Evolutionary conservation across 2,329 filamentous ascomycete genomes (phyloP), one percentile per base, ranked within the genome.

Genomic region (Fusarium praegraminearum): DNA sequence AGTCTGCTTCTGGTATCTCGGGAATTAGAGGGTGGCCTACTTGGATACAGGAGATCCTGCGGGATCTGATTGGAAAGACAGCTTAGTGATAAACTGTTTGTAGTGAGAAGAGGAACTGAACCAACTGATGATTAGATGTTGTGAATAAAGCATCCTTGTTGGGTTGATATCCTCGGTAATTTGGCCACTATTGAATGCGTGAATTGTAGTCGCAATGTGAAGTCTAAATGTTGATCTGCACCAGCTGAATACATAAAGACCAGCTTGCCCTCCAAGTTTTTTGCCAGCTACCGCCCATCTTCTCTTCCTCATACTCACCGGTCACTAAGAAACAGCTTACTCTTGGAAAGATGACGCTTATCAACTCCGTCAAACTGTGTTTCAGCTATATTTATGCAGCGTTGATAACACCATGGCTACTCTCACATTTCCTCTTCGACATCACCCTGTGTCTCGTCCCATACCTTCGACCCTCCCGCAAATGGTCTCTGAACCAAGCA

Each of bases 21-120:
- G 74, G 73, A 10, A 66, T 86, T 35, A 77, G 83, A 57, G 83
- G 78, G 1, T 81, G 80, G 76, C 83, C 81, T 2, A 77, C 73
- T 2, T 82, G 80, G 80, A 5, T 76, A 22, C 71, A 79, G 69
- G 64, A 78, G 72, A 20, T 77, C 16, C 4, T 76, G 68, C 80
- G 76, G 60, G 79, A 82, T 51, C 26, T 44, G 2, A 40, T 76
- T 40, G 75, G 72, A 4, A 75, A 36, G 41, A 57, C 44, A 16
- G 57, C 65, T 3, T 57, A 45, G 12, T 41, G 20, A 5, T 44
- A 44, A 40, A 18, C n/a, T 10, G 30, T 13, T 9, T 13, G 26
- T 4, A 22, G 36, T 22, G n/a, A 22, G 18, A 18, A 1, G n/a
- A 12, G 36, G 12, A 22, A 12, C 1, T 54, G 8, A 3, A 22